phyloP scores from a whole-genome alignment of 495 filamentous ascomycete genomes.

The Aspergillus nanangensis region DNA sequence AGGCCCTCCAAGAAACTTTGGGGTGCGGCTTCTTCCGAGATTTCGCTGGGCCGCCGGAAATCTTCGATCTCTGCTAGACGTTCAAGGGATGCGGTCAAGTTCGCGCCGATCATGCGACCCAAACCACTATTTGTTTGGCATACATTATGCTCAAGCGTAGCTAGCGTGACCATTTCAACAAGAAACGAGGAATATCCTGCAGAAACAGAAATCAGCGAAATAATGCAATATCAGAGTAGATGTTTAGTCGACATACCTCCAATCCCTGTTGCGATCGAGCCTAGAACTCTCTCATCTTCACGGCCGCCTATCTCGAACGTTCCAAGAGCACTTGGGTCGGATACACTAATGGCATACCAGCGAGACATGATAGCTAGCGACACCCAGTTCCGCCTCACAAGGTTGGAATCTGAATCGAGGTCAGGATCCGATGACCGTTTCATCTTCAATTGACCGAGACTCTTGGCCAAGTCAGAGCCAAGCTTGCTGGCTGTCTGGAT shows the following conservation, averaged over 20 bases:
- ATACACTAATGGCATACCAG: slow-evolving; percentile 68
- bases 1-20: slow-evolving; percentile 39
- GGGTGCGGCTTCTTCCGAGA: slow-evolving; percentile 23
- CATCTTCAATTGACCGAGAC: slow-evolving; percentile 33
- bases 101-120: slow-evolving; percentile 34
- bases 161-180: slow-evolving; percentile 34
- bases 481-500: slow-evolving; percentile 38
- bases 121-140: slow-evolving; percentile 39
- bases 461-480: slow-evolving; percentile 38
- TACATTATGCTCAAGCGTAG: slow-evolving; percentile 30
- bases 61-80: slow-evolving; percentile 36
- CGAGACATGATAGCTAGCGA: slow-evolving; percentile 68
- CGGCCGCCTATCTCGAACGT: slow-evolving; percentile 43
- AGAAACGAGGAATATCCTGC: slow-evolving; percentile 46
- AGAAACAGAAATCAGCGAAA: neutral
- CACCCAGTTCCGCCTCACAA: slow-evolving; percentile 71
- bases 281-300: slow-evolving; percentile 62
- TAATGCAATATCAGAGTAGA: slow-evolving; percentile 7
- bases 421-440: slow-evolving; percentile 42
- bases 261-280: slow-evolving; percentile 58
- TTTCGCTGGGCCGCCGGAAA: slow-evolving; percentile 28
- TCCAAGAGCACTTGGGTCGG: slow-evolving; percentile 58
- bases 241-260: slow-evolving; percentile 54
- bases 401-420: slow-evolving; percentile 64
- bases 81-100: slow-evolving; percentile 36